Evolutionary conservation across 495 filamentous ascomycete species (phyloP), one percentile per base, ranked within the genome.

Genomic region (Corynascus novoguineensis): DNA sequence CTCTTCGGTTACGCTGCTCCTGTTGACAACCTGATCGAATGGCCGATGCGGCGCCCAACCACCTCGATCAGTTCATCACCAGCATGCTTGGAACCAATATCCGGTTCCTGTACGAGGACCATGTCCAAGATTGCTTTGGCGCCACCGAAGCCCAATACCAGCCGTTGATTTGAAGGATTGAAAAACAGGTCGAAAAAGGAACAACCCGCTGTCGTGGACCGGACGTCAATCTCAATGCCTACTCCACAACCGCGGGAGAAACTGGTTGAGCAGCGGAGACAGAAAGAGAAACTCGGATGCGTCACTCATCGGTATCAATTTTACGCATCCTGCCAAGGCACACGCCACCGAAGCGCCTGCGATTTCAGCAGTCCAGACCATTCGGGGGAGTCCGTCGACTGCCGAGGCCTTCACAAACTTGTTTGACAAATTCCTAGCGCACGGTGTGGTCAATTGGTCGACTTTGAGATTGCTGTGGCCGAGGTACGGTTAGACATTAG

Each of bases 221-320:
- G 24, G 25, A 42, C 50, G 12, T 44, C 53, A 4, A 59, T 48
- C 3, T 55, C 48, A 0, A 40, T 53, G 0, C 5, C 44, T 3
- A 46, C 60, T 3, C 40, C 57, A 0, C 25, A 62, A 32, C 60
- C 60, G 22, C 47, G 25, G 2, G 54, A 57, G 37, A 40, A 42
- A 31, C 58, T 46, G 11, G 35, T 66, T 17, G 51, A 67, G 24
- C 53, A 69, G 53, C 64, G 65, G 19, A 61, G 60, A 35, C 45
- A 69, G 34, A 74, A 73, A 47, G 60, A 70, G 46, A 75, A 74
- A n/a, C n/a, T n/a, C n/a, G n/a, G 54, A 74, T 68, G 4, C 67
- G 73, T 4, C 66, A 65, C n/a, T 65, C 69, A 12, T 65, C 63
- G 3, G 50, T 55, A 3, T 71, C 45, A 64, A 70, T 17, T 67